These are phyloP conservation scores for Albifimbria verrucaria DNA, from an alignment of 2,329 filamentous ascomycete genomes.

Conservation along the genomic window DNA sequence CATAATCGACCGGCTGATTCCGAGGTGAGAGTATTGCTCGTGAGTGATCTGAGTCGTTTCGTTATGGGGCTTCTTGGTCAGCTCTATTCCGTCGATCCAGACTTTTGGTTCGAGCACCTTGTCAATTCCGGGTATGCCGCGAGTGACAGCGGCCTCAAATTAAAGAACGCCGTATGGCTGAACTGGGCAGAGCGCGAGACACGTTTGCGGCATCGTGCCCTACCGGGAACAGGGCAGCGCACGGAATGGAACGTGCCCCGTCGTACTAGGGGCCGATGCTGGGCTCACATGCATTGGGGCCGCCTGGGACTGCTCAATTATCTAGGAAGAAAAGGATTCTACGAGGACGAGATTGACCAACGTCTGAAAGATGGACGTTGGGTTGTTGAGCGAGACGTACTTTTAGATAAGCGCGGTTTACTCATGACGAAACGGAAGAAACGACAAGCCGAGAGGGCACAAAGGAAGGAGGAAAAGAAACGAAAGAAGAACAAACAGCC, in stretches of 20 bases:
- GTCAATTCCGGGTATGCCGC: slow-evolving; percentile 22
- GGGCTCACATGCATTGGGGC: slow-evolving; percentile 19
- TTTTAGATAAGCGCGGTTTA: slow-evolving; percentile 15
- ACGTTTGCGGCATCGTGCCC: slow-evolving; percentile 17
- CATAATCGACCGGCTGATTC: slow-evolving; percentile 12
- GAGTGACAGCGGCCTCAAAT: slow-evolving; percentile 22
- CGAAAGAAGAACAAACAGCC: not conserved
- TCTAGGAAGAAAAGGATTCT: slow-evolving; percentile 19
- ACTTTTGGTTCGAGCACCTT: slow-evolving; percentile 27
- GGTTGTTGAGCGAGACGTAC: slow-evolving; percentile 17
- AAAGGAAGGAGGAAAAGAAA: slow-evolving; percentile 7
- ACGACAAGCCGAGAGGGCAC: slow-evolving; percentile 6
- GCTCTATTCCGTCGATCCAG: slow-evolving; percentile 21
- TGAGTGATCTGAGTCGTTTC: slow-evolving; percentile 26
- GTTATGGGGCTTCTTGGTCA: slow-evolving; percentile 24
- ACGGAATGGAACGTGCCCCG: slow-evolving; percentile 19
- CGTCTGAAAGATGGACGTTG: slow-evolving; percentile 18
- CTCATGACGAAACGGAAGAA: slow-evolving; percentile 15
- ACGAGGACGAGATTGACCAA: slow-evolving; percentile 19
- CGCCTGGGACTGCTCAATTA: slow-evolving; percentile 18
- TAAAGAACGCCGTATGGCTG: slow-evolving; percentile 25
- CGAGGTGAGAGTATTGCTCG: slow-evolving; percentile 18
- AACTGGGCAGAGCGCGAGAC: slow-evolving; percentile 24
- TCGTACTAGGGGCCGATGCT: slow-evolving; percentile 9
- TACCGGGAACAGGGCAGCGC: slow-evolving; percentile 17